Base-by-base conservation (phyloP, 2,329 filamentous ascomycete genomes). In the Exophiala phaeomuriformis region DNA sequence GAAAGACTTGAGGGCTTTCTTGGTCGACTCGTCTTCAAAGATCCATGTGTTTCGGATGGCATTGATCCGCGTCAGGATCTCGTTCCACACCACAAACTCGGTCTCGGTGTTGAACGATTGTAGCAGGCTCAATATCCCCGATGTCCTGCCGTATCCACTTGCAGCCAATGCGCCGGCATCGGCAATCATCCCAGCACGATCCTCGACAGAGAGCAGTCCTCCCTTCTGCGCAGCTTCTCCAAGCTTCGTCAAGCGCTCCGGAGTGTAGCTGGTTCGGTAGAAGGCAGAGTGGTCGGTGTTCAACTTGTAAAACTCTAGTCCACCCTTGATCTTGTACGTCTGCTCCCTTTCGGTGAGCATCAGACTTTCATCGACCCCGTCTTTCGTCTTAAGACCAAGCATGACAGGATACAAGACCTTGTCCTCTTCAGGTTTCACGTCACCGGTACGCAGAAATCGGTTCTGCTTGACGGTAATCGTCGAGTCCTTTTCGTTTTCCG, bases 241-340 rank as follows among this genome's bases (percentile, higher is more conserved):
- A 36, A 97, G 84, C 76, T 95, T 95, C 62, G 83, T 78, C 42
- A 97, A 80, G 35, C 91, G 85, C 64, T 88, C 85, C 1, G 89
- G 85, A 1, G 83, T 78, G 73, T 97, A 97, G 0, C 85, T 88
- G 0, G 90, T 96, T 56, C 91, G 84, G 76, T 94, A 97, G 59
- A 96, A 84, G 61, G 88, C 88, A 27, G 89, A 90, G 70, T 96
- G 91, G 67, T 96, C 90, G 10, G 91, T 90, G 67, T 97, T 97
- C 57, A 97, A 76, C 78, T 97, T 97, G 82, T 86, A 97, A 73
- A 97, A 96, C 65, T 95, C 88, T 49, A 85, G 73, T 2, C 60
- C 61, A 65, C 86, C 81, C 19, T 86, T 80, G 29, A 96, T 69
- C 72, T 88, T 84, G 73, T 94, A 88, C 57, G 84, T 81, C 45